Percentiles rank a stretch among this genome's conserved stretches.
phyloP scores from a whole-genome alignment of 257 asterid genomes.

The Nicotiana obtusifolia region DNA sequence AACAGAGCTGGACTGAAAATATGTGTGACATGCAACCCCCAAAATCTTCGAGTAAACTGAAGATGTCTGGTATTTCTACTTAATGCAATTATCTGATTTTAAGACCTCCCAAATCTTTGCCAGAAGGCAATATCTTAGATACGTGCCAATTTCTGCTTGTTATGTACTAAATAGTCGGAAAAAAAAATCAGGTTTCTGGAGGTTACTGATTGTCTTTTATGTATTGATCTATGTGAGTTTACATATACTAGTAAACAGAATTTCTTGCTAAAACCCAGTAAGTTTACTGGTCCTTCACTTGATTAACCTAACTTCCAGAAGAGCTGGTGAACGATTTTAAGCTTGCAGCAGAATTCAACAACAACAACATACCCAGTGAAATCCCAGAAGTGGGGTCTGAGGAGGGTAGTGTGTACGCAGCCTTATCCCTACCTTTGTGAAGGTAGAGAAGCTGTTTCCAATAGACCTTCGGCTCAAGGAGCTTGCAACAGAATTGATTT shows the following conservation, averaged over 20 bases:
- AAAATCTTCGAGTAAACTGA: background rate
- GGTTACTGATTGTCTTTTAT: background rate
- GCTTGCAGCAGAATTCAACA: background rate
- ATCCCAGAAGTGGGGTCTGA: too few relatives aligned
- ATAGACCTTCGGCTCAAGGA: background rate
- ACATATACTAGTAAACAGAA: background rate
- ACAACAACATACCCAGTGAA: too few relatives aligned
- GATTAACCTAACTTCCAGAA: background rate
- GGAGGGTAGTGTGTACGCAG: too few relatives aligned
- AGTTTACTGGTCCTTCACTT: background rate
- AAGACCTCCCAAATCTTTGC: background rate
- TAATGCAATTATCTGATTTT: background rate
- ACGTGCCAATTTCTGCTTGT: background rate
- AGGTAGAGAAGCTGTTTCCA: too few relatives aligned
- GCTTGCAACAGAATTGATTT: background rate
- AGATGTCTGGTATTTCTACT: background rate
- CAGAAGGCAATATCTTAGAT: background rate
- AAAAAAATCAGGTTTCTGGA: background rate
- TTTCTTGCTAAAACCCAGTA: background rate
- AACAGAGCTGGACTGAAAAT: background rate
- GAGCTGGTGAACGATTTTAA: background rate
- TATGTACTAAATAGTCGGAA: background rate
- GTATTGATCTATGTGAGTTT: background rate
- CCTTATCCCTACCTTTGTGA: too few relatives aligned
- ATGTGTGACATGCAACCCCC: background rate